These are phyloP conservation scores for Daldinia vernicosa DNA, from an alignment of 495 filamentous ascomycete species.

Conservation along the genomic window DNA sequence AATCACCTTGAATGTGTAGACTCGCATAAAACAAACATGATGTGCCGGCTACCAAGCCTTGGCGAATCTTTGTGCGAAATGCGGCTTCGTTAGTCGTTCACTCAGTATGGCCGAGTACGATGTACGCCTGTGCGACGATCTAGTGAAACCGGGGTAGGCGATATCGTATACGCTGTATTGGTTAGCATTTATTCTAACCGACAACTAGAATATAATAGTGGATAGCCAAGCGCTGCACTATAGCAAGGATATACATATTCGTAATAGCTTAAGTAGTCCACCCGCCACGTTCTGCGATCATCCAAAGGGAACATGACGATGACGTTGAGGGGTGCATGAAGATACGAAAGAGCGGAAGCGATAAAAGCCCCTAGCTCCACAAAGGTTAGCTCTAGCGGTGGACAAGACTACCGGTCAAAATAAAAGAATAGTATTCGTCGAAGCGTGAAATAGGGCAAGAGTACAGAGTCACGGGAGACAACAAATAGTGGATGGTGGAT, in stretches of 20 bases:
- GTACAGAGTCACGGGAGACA: conserved; percentile 33
- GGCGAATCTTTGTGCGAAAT: background rate
- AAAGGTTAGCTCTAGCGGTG: conserved; percentile 27
- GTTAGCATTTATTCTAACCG: background rate
- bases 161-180: background rate
- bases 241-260: conserved; percentile 12
- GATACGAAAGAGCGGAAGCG: conserved; percentile 35
- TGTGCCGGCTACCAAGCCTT: background rate
- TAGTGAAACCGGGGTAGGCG: background rate
- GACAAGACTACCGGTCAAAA: conserved; percentile 6
- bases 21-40: background rate
- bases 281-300: background rate
- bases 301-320: conserved; percentile 3
- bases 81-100: background rate
- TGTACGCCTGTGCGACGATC: background rate
- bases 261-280: conserved; percentile 13
- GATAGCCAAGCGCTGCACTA: conserved; percentile 8
- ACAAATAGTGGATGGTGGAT: conserved; percentile 31
- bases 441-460: conserved; percentile 15
- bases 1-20: conserved; percentile 3
- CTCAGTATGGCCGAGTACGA: background rate
- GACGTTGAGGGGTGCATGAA: conserved; percentile 37
- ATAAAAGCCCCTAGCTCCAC: conserved; percentile 6
- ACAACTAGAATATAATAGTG: background rate
- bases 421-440: conserved; percentile 20